These are phyloP conservation scores for Syncephalastrum racemosum DNA, from an alignment of 371 early-diverging fungal species.

Conservation along the genomic window DNA sequence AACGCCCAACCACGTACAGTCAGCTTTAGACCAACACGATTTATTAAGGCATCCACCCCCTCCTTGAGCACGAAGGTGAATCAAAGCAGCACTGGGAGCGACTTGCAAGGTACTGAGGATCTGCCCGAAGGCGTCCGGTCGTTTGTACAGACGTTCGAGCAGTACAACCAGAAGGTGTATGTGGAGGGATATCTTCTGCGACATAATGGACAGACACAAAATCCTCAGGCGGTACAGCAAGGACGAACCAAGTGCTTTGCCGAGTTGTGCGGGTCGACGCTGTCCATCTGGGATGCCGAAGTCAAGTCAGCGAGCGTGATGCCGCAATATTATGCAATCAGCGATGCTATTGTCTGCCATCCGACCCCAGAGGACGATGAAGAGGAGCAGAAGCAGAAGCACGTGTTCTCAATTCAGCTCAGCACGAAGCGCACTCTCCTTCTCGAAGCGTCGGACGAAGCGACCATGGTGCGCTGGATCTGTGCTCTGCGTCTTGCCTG, in stretches of 20 bases:
- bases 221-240: conserved; percentile 39
- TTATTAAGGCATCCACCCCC: conserved; percentile 15
- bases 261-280: conserved; percentile 64
- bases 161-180: conserved; percentile 66
- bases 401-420: conserved; percentile 42
- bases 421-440: conserved; percentile 43
- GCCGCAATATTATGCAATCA: conserved; percentile 67
- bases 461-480: conserved; percentile 52
- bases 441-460: conserved; percentile 54
- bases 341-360: conserved; percentile 54
- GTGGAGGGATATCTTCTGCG: conserved; percentile 66
- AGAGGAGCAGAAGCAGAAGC: conserved; percentile 33
- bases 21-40: conserved; percentile 23
- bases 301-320: conserved; percentile 41
- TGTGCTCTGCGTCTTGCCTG: conserved; percentile 71
- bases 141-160: conserved; percentile 49
- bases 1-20: conserved; percentile 12
- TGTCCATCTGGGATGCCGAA: conserved; percentile 64
- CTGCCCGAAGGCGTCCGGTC: conserved; percentile 17
- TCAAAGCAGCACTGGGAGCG: neutral
- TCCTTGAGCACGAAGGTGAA: neutral
- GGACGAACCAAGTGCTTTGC: conserved; percentile 68
- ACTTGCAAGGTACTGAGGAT: neutral
- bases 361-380: conserved; percentile 16
- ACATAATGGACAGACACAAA: conserved; percentile 51